Percentiles rank a stretch among this genome's conserved stretches.
Evolutionary conservation across 495 filamentous ascomycete genomes (phyloP).

Genomic region (Hypoxylon rickii): DNA sequence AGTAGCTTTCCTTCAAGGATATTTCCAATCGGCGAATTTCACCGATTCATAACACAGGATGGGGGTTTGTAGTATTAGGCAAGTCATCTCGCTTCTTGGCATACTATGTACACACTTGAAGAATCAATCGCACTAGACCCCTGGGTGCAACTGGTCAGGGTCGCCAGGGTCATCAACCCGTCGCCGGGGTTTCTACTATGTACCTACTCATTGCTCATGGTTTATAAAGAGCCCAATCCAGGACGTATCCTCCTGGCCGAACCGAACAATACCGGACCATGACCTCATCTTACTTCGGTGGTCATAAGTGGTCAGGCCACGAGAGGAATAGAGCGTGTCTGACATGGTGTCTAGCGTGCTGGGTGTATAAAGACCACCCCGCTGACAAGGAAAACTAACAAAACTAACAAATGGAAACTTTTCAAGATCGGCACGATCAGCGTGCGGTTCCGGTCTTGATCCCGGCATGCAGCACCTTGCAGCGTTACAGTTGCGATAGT

Average conservation of each 20-base stretch:
- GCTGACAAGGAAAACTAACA: conserved; percentile 12
- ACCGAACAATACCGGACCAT: conserved; percentile 22
- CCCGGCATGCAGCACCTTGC: conserved; percentile 21
- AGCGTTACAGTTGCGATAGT: conserved; percentile 23
- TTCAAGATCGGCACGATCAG: conserved; percentile 29
- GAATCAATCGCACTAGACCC: conserved; percentile 28
- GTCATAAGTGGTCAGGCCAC: conserved; percentile 27
- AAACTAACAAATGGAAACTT: conserved; percentile 16
- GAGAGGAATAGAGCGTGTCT: conserved; percentile 24
- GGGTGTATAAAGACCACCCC: conserved; percentile 8
- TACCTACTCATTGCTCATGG: no score
- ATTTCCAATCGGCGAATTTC: conserved; percentile 27
- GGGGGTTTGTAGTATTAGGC: no score
- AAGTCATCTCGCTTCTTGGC: conserved; percentile 21
- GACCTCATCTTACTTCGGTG: conserved; percentile 21
- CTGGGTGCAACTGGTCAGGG: conserved; percentile 15
- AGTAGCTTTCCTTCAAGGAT: not conserved
- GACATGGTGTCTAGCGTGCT: conserved; percentile 1
- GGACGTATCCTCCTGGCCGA: conserved; percentile 26
- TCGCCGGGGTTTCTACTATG: no score
- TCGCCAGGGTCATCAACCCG: no score
- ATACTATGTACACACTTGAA: no score
- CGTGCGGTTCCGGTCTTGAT: conserved; percentile 18
- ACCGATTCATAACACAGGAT: not conserved
- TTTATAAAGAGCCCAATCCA: conserved; percentile 18